Conservation (phyloP, 768 basidiomycete genomes). For the Lactarius indigo region DNA sequence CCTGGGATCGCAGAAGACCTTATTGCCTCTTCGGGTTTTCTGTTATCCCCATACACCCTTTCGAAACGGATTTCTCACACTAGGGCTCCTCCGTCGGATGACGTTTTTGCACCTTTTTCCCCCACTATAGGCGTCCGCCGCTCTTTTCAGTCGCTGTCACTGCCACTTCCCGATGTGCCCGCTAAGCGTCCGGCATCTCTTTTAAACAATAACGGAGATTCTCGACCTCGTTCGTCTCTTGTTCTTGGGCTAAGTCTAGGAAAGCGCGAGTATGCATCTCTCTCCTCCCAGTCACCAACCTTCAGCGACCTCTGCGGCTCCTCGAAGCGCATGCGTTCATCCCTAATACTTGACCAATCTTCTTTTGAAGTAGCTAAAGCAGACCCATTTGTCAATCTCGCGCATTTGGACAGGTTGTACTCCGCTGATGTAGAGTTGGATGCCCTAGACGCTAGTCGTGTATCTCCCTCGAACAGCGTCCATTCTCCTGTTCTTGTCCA, state of each 20-base stretch:
- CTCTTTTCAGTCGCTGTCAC: not conserved
- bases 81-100: constrained; percentile 1
- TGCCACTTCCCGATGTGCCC: constrained; percentile 1
- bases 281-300: constrained; percentile 13
- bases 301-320: constrained; percentile 44
- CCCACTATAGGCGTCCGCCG: not conserved
- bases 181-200: constrained; percentile 12
- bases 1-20: not conserved
- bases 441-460: not conserved
- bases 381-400: constrained; percentile 25
- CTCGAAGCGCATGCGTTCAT: constrained; percentile 44
- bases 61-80: not conserved
- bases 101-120: not conserved
- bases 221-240: not conserved
- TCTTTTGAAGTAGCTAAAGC: constrained; percentile 31
- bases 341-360: constrained; percentile 37
- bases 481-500: not conserved
- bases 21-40: constrained; percentile 2
- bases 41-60: not conserved
- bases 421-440: not conserved
- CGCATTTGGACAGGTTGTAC: not conserved
- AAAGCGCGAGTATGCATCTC: constrained; percentile 15
- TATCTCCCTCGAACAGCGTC: not conserved
- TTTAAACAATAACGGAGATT: constrained; percentile 8
- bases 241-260: constrained; percentile 1